phyloP scores from a whole-genome alignment of 495 filamentous ascomycete genomes.

The Apiosordaria backusii region DNA sequence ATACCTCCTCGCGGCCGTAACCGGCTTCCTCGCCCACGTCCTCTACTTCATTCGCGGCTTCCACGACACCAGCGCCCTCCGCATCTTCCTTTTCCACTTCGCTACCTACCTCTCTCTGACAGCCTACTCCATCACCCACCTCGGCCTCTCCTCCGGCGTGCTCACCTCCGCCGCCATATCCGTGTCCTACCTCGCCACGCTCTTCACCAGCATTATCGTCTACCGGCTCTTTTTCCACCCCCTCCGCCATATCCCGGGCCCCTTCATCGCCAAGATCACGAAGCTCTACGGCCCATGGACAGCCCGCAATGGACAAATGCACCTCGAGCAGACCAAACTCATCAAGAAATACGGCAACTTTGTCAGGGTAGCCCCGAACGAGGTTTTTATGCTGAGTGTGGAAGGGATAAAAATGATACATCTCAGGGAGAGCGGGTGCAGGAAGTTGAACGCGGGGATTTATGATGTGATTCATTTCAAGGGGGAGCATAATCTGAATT shows the following conservation, averaged over 20 bases:
- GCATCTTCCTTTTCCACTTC: conserved; percentile 13
- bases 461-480: conserved; percentile 19
- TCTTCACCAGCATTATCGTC: conserved; percentile 43
- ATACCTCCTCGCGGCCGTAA: conserved; percentile 3
- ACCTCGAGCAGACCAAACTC: conserved; percentile 29
- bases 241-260: conserved; percentile 45
- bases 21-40: conserved; percentile 19
- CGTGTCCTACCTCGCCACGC: conserved; percentile 27
- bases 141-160: not conserved
- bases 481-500: conserved; percentile 25
- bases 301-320: conserved; percentile 31
- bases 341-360: conserved; percentile 40
- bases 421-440: conserved; percentile 10
- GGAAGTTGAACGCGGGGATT: conserved; percentile 16
- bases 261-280: conserved; percentile 38
- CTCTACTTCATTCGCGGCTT: conserved; percentile 22
- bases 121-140: not conserved
- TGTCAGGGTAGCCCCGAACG: conserved; percentile 33
- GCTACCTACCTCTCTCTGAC: not conserved
- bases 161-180: conserved; percentile 2
- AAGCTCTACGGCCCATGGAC: conserved; percentile 32
- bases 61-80: conserved; percentile 7
- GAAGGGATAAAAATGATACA: conserved; percentile 21
- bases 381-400: conserved; percentile 16
- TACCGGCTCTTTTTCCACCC: conserved; percentile 50